Percentiles rank a stretch among this genome's conserved stretches.
phyloP scores from a whole-genome alignment of 2,329 filamentous ascomycete species.

The Aureobasidium melanogenum region DNA sequence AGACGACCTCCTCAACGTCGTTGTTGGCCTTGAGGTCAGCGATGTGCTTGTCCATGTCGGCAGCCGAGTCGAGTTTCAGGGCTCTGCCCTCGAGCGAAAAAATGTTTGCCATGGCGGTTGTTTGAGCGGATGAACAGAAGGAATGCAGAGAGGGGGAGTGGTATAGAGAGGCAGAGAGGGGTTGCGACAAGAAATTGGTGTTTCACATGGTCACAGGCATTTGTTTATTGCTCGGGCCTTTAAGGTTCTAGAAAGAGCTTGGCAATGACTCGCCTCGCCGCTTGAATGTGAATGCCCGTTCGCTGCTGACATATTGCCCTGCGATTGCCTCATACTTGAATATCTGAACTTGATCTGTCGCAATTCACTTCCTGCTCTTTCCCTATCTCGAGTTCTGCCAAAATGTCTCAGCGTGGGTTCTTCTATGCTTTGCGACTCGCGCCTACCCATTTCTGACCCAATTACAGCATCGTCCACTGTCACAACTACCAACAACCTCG shows the following conservation, averaged over 20 bases:
- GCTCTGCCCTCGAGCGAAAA: conserved; percentile 90
- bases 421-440: neutral
- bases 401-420: neutral
- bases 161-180: neutral
- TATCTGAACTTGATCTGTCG: neutral
- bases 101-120: conserved; percentile 52
- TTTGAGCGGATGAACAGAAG: neutral
- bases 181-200: neutral
- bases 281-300: neutral
- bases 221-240: neutral
- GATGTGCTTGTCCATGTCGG: conserved; percentile 79
- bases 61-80: conserved; percentile 83
- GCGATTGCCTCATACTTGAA: neutral
- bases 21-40: conserved; percentile 60
- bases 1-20: conserved; percentile 73
- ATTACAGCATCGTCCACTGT: conserved; percentile 10
- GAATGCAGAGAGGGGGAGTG: neutral
- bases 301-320: conserved; percentile 4
- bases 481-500: conserved; percentile 32
- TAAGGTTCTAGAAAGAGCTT: neutral
- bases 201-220: neutral
- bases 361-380: neutral
- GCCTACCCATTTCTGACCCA: neutral
- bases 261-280: neutral
- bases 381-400: neutral